Conservation (phyloP, 345 rosid genomes). For the Hirschfeldia incana region DNA sequence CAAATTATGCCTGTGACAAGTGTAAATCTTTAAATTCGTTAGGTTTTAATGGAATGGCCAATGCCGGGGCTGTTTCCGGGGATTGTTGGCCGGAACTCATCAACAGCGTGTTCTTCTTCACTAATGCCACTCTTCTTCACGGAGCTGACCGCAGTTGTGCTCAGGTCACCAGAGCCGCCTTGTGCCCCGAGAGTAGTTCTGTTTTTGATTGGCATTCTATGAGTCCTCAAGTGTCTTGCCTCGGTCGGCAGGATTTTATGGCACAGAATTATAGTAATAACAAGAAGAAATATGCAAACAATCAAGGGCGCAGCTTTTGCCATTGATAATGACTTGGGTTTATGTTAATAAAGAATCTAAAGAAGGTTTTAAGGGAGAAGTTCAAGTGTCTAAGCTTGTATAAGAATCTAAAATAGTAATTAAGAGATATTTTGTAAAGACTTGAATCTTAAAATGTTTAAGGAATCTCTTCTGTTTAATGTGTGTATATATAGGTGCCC, state of each 20-base stretch:
- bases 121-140: conserved; percentile 22
- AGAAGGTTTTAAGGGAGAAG: background rate
- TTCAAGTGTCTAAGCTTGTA: conserved; percentile 8
- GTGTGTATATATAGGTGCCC: background rate
- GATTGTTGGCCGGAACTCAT: conserved; percentile 49
- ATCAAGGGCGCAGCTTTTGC: conserved; percentile 11
- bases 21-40: background rate
- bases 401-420: conserved; percentile 12
- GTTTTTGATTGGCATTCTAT: conserved; percentile 16
- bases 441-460: conserved; percentile 8
- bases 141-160: background rate
- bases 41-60: conserved; percentile 32
- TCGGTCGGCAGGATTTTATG: conserved; percentile 37
- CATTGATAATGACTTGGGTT: conserved; percentile 30
- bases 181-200: background rate
- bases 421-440: background rate
- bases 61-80: conserved; percentile 40
- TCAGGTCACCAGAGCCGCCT: background rate
- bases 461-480: conserved; percentile 11
- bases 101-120: conserved; percentile 28
- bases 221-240: conserved; percentile 43
- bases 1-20: background rate
- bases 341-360: background rate
- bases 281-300: conserved; percentile 29
- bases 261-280: conserved; percentile 34